phyloP scores from a whole-genome alignment of 2,329 filamentous ascomycete species.

The Fusarium chuoi region DNA sequence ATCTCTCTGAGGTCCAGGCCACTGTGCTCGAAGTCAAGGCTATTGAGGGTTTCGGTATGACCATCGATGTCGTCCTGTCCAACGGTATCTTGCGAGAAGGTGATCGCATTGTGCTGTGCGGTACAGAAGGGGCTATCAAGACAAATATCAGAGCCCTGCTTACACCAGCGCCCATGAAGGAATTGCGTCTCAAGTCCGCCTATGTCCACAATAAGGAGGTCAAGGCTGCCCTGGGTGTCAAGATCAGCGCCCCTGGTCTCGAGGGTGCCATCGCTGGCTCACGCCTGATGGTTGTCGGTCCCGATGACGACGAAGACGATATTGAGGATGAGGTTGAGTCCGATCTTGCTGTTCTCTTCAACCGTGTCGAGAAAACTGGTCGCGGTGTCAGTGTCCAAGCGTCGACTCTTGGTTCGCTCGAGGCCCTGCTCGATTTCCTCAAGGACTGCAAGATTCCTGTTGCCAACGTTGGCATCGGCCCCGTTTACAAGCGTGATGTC shows the following conservation, averaged over 20 bases:
- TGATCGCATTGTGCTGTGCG: conserved; percentile 93
- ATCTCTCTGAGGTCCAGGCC: conserved; percentile 95
- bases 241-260: conserved; percentile 95
- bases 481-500: conserved; percentile 97
- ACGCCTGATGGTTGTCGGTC: conserved; percentile 90
- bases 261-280: conserved; percentile 97
- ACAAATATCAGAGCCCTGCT: conserved; percentile 96
- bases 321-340: conserved; percentile 96
- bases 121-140: conserved; percentile 93
- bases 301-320: conserved; percentile 96
- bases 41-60: conserved; percentile 98
- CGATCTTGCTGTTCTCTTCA: conserved; percentile 90
- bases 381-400: conserved; percentile 97
- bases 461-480: conserved; percentile 95
- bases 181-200: conserved; percentile 91
- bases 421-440: conserved; percentile 95
- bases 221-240: conserved; percentile 97
- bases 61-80: conserved; percentile 95
- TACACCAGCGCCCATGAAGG: conserved; percentile 91
- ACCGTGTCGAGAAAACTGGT: conserved; percentile 89
- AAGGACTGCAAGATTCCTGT: conserved; percentile 97
- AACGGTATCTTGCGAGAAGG: conserved; percentile 96
- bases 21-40: conserved; percentile 99
- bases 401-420: conserved; percentile 94
- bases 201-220: conserved; percentile 99